These are phyloP conservation scores for Colletotrichum sansevieriae DNA, from an alignment of 2,329 filamentous ascomycete species.

Conservation along the genomic window DNA sequence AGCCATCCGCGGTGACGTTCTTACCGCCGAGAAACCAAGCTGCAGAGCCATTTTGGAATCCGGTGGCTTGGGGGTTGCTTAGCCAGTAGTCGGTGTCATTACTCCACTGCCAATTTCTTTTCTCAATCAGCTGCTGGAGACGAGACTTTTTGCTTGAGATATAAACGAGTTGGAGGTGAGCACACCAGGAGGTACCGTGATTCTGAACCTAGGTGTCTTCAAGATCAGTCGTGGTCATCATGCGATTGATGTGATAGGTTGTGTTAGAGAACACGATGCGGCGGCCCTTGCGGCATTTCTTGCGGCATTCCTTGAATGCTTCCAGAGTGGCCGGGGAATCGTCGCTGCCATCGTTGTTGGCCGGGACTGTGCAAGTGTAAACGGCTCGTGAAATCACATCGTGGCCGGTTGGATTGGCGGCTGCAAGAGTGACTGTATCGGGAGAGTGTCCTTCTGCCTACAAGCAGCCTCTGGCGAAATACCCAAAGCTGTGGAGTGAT, in stretches of 20 bases:
- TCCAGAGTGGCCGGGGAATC: neutral
- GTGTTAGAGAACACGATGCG: neutral
- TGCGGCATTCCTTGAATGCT: neutral
- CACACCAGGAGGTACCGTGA: neutral
- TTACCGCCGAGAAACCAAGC: constrained; percentile 15
- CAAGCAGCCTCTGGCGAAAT: too few relatives aligned
- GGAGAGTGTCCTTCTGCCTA: too few relatives aligned
- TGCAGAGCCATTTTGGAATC: constrained; percentile 3
- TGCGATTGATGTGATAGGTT: neutral
- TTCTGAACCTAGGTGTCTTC: neutral
- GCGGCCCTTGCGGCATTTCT: neutral
- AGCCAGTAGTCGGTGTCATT: constrained; percentile 7
- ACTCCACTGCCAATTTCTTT: neutral
- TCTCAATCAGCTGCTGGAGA: neutral
- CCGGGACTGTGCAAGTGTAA: neutral
- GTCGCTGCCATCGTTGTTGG: neutral
- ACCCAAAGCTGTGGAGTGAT: too few relatives aligned
- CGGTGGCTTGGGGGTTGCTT: constrained; percentile 1
- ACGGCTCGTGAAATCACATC: too few relatives aligned
- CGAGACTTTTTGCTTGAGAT: neutral
- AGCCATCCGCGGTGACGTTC: neutral
- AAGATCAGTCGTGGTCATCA: neutral
- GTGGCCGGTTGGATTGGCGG: too few relatives aligned
- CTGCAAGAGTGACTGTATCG: too few relatives aligned
- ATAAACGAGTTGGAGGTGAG: neutral